Evolutionary conservation across 495 filamentous ascomycete genomes (phyloP), one percentile per base, ranked within the genome.

Genomic region (Tuber magnatum): DNA sequence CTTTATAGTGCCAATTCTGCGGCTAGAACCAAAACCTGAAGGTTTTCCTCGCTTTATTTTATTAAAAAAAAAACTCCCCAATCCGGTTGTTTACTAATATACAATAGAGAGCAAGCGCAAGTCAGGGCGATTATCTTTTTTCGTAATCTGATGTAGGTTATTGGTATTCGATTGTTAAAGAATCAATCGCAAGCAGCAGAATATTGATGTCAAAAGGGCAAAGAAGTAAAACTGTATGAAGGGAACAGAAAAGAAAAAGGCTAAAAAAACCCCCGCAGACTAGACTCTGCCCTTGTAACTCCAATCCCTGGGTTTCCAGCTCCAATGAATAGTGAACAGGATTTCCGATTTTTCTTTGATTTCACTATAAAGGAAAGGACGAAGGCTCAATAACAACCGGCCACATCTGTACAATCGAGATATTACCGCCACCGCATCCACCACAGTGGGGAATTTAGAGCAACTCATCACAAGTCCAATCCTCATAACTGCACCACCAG

Each of bases 391-490:
- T 20, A 32, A 65, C 44, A 6, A 51, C 56, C 12, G 4, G 4
- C 28, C 56, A 65, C 28, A 16, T 65, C 56, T 14, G 12, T 32
- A 10, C 14, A 35, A 65, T 35, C 28, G 4, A 35, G 28, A 32
- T 16, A 35, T 8, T 12, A 20, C 56, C 28, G 8, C 56, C 28
- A 35, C 28, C 28, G 35, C 28, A 32, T 35, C 28, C 56, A 65
- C 28, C 3, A 18, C 2, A 65, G 14, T 28, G 3, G 65, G 42
- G 71, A 78, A 41, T 69, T 71, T 83, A 83, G 73, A 83, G 82
- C 70, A 99, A 86, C 83, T 99, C 95, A 86, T 99, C 95, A 85
- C 94, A 97, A 72, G 93, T 95, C 95, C 95, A 99, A 84, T 99
- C 95, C 87, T 99, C 95, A 83, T 99, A 99, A 85, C 94, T 97